A percentile compares a stretch with the other conserved stretches of the same genome.
Evolutionary conservation across 1,284 basidiomycete species (phyloP).

Genomic region (Ceratobasidium sp.): DNA sequence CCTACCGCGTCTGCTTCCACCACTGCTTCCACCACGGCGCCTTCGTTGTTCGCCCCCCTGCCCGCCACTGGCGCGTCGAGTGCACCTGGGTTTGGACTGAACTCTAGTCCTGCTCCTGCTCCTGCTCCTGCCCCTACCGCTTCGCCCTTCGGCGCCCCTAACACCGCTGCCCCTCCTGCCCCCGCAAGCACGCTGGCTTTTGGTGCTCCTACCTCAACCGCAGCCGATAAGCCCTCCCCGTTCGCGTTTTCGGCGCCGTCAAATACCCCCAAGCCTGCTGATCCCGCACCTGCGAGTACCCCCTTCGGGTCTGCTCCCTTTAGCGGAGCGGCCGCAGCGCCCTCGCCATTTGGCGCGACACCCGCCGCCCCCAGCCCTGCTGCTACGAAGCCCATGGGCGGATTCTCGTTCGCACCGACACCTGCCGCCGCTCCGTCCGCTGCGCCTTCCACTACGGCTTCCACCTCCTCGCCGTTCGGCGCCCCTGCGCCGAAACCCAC

Average conservation of each 20-base stretch:
- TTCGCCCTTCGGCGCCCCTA: slow-evolving; percentile 12
- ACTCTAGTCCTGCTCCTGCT: background rate
- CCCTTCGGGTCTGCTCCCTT: slow-evolving; percentile 19
- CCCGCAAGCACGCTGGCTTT: background rate
- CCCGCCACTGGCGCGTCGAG: background rate
- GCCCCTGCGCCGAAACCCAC: slow-evolving; percentile 24
- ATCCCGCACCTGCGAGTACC: slow-evolving; percentile 6
- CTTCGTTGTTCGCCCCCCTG: background rate
- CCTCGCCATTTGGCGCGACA: slow-evolving; percentile 15
- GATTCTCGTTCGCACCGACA: slow-evolving; percentile 26
- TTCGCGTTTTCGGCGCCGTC: slow-evolving; percentile 30
- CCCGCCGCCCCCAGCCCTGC: slow-evolving; percentile 15
- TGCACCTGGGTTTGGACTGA: background rate
- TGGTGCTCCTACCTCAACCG: background rate
- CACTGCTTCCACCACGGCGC: background rate
- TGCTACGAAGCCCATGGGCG: slow-evolving; percentile 32
- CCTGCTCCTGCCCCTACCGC: background rate
- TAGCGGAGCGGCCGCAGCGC: background rate
- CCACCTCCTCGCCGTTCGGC: slow-evolving; percentile 8
- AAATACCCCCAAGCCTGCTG: background rate
- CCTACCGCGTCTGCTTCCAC: slow-evolving; percentile 3
- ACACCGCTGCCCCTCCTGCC: background rate
- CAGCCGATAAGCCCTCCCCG: slow-evolving; percentile 24
- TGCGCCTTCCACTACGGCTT: background rate
- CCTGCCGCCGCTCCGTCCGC: slow-evolving; percentile 10